Evolutionary conservation across 768 basidiomycete species (phyloP).

Genomic region (Termitomyces sp.): DNA sequence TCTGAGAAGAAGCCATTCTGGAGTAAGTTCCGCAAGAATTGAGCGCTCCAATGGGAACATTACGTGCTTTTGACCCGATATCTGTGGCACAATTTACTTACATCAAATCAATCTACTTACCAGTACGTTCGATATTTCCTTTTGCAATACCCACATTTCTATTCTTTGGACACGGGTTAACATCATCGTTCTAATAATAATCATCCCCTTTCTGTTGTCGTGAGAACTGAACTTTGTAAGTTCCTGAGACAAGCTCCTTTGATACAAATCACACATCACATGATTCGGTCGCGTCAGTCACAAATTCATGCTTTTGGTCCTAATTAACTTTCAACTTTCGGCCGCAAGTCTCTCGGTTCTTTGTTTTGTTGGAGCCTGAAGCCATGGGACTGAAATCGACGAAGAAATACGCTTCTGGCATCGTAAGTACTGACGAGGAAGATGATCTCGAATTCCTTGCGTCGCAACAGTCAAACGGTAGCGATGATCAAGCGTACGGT

Average conservation of each 20-base stretch:
- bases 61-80: not conserved
- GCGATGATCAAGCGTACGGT: conserved; percentile 15
- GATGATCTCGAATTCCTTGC: conserved; percentile 10
- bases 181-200: too few relatives aligned
- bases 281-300: not conserved
- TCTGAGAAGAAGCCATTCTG: conserved; percentile 22
- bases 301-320: not conserved
- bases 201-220: too few relatives aligned
- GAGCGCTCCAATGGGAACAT: not conserved
- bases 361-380: not conserved
- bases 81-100: not conserved
- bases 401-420: not conserved
- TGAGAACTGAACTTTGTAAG: too few relatives aligned
- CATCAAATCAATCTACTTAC: not conserved
- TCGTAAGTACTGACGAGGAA: conserved; percentile 7
- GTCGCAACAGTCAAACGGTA: conserved; percentile 15
- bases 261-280: too few relatives aligned
- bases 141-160: not conserved
- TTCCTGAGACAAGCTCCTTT: not conserved
- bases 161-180: too few relatives aligned
- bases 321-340: not conserved
- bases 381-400: not conserved
- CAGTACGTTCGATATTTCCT: not conserved
- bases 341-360: not conserved
- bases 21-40: conserved; percentile 33